phyloP scores from a whole-genome alignment of 2,329 filamentous ascomycete genomes.

The Fonsecaea pedrosoi region DNA sequence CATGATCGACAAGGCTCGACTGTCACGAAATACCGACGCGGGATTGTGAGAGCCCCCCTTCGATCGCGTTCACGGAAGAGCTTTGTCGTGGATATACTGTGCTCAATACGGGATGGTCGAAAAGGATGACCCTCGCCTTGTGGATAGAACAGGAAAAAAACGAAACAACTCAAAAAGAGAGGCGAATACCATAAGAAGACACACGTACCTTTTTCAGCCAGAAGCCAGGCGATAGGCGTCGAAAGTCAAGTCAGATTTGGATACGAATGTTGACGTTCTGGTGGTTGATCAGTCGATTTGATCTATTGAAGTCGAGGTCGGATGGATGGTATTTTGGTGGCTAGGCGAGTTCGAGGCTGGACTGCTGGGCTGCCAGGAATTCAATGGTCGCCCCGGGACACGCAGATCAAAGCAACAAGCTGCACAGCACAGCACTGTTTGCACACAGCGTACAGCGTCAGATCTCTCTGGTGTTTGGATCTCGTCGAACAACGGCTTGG shows the following conservation, averaged over 20 bases:
- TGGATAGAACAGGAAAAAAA: slow-evolving; percentile 26
- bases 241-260: background rate
- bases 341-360: slow-evolving; percentile 1
- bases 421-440: background rate
- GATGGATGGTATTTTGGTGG: background rate
- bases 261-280: background rate
- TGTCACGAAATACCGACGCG: background rate
- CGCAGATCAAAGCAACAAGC: background rate
- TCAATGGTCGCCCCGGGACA: background rate
- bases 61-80: background rate
- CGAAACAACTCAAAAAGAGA: slow-evolving; percentile 10
- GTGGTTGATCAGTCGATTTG: slow-evolving; percentile 3
- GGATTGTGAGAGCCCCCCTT: background rate
- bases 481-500: background rate
- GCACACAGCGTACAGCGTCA: background rate
- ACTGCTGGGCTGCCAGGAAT: background rate
- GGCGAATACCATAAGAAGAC: background rate
- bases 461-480: background rate
- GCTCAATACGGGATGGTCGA: slow-evolving; percentile 21
- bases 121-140: slow-evolving; percentile 23
- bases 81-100: slow-evolving; percentile 3
- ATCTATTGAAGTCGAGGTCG: background rate
- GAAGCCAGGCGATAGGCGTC: background rate
- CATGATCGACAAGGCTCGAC: background rate
- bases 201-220: slow-evolving; percentile 26